Base-by-base conservation (phyloP, 176 grass and related monocot species). In the Lolium multiflorum region DNA sequence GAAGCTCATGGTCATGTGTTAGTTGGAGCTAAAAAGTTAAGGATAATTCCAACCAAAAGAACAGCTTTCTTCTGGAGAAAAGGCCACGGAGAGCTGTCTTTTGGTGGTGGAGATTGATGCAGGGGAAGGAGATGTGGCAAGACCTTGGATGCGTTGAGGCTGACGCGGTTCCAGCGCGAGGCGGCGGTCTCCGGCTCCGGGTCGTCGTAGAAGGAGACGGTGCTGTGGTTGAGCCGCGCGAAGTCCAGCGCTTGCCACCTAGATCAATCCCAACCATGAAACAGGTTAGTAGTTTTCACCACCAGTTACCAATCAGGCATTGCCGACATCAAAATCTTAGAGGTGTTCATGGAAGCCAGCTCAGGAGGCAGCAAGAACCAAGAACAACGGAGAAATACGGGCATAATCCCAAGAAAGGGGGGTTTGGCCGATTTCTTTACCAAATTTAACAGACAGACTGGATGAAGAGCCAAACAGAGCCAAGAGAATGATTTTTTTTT, bases 181-280 rank as follows among this genome's bases (percentile, higher is more conserved):
- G 82, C 84, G 1, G 87, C 84, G 0, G 90, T 93, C 90, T 98
- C 96, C n/a, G 88, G 90, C 56, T 92, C 89, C 64, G 66, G 90
- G 46, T 81, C 66, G 24, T 94, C 88, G 84, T 94, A 98, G 96
- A 96, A 98, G 64, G 88, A 90, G 59, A 96, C 51, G 11, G 96
- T 98, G 82, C 86, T 98, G 82, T 94, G 90, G 74, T 81, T 94
- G 25, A 94, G 88, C 8, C 48, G 82, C 7, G 92, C 96, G 77
- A 82, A 98, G 62, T 98, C 88, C 65, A 98, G 78, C 68, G 82
- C 87, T 82, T 88, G 88, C 96, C 96, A 98, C 96, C 96, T 98
- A n/a, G 66, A 62, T 16, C 26, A 39, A 86, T 28, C n/a, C 44
- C 51, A 77, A 15, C 0, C 22, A 73, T 0, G 67, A 72, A 25